Conservation (phyloP, 441 rosid species). For the Biscutella laevigata region DNA sequence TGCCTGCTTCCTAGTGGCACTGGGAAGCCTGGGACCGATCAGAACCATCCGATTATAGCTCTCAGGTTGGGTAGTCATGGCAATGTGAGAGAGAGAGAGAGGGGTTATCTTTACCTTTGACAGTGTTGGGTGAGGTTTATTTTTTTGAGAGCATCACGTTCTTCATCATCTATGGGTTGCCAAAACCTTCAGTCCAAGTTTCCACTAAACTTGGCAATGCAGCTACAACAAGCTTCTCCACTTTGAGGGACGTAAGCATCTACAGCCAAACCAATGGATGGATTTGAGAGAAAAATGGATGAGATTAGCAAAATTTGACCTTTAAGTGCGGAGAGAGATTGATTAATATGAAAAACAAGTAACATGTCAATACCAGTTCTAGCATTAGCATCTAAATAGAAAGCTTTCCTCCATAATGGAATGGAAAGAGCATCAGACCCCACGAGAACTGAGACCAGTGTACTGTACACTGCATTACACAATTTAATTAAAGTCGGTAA, state of each 20-base stretch:
- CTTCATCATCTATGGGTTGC: slow-evolving; percentile 45
- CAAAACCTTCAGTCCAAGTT: slow-evolving; percentile 88
- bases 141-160: slow-evolving; percentile 47
- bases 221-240: slow-evolving; percentile 80
- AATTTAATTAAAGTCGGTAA: too few relatives aligned
- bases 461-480: too few relatives aligned
- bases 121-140: slow-evolving; percentile 44
- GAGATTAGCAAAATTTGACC: too few relatives aligned
- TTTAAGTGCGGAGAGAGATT: too few relatives aligned
- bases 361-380: too few relatives aligned
- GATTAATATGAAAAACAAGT: too few relatives aligned
- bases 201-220: slow-evolving; percentile 77
- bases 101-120: slow-evolving; percentile 31
- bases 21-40: slow-evolving; percentile 4
- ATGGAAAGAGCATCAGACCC: too few relatives aligned
- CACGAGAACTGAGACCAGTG: too few relatives aligned
- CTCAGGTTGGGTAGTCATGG: not conserved
- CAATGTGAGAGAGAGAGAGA: not conserved
- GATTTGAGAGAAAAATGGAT: not conserved
- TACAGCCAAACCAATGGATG: slow-evolving; percentile 27
- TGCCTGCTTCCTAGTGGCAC: slow-evolving; percentile 15
- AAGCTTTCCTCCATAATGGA: too few relatives aligned
- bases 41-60: slow-evolving; percentile 24
- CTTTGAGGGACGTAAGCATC: slow-evolving; percentile 70
- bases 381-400: too few relatives aligned